Evolutionary conservation across 108 stramenopile species (phyloP).

Genomic region (Nitzschia sp.): DNA sequence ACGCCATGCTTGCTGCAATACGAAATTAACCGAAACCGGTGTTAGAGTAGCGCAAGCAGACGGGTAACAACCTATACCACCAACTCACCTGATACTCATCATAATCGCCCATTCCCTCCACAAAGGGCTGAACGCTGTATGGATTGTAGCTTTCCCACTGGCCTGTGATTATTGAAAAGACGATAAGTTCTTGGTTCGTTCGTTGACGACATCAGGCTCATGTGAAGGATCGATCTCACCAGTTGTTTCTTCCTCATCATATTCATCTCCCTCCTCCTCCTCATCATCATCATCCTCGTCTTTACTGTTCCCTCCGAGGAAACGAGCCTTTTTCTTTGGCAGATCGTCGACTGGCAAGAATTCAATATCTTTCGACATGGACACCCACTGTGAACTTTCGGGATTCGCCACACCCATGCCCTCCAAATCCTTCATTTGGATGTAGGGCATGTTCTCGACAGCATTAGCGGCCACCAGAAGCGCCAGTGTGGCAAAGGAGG

Average conservation of each 20-base stretch:
- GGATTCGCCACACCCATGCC: slow-evolving; percentile 4
- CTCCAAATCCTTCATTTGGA: slow-evolving; percentile 12
- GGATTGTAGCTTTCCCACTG: slow-evolving; percentile 13
- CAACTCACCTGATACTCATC: slow-evolving; percentile 54
- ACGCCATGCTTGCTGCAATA: slow-evolving; percentile 71
- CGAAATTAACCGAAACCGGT: no score
- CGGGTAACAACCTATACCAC: no score
- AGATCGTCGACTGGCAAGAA: slow-evolving; percentile 19
- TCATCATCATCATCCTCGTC: slow-evolving; percentile 16
- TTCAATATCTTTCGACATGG: slow-evolving; percentile 16
- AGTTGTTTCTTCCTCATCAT: slow-evolving; percentile 4
- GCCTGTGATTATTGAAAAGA: no score
- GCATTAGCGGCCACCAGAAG: background rate
- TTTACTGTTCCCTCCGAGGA: background rate
- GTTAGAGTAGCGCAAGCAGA: no score
- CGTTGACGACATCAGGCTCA: background rate
- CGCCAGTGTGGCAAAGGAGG: background rate
- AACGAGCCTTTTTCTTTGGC: slow-evolving; percentile 14
- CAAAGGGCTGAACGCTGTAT: slow-evolving; percentile 41
- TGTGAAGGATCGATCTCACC: background rate
- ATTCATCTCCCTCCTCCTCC: slow-evolving; percentile 14
- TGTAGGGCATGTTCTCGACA: slow-evolving; percentile 13
- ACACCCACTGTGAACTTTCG: slow-evolving; percentile 20
- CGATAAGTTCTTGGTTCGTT: no score
- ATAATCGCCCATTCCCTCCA: slow-evolving; percentile 45